Conservation (phyloP, 805 yeast genomes). For the Candida pseudofarinosa region DNA sequence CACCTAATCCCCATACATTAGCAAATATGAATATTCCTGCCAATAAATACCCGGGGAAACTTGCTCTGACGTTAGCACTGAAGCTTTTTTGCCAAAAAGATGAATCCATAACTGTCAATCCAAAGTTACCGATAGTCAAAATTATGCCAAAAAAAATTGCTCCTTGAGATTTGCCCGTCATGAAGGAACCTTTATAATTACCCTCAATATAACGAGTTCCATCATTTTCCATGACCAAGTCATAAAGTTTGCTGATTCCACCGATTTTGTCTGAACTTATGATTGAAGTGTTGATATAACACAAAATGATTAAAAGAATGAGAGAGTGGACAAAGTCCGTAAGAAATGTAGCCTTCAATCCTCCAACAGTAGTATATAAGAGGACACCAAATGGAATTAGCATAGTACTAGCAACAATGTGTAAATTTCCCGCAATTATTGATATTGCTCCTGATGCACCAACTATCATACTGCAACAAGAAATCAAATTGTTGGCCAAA, state of each 20-base stretch:
- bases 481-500: constrained; percentile 20
- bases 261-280: constrained; percentile 22
- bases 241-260: constrained; percentile 25
- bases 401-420: constrained; percentile 24
- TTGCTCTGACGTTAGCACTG: constrained; percentile 30
- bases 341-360: constrained; percentile 48
- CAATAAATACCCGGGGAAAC: constrained; percentile 34
- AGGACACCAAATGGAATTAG: constrained; percentile 35
- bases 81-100: constrained; percentile 40
- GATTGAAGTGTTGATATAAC: constrained; percentile 23
- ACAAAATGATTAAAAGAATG: constrained; percentile 20
- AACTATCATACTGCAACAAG: constrained; percentile 24
- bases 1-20: constrained; percentile 34
- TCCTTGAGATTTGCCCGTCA: constrained; percentile 35
- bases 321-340: constrained; percentile 40
- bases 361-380: constrained; percentile 47
- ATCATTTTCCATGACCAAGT: constrained; percentile 15
- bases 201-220: constrained; percentile 24
- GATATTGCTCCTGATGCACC: constrained; percentile 26
- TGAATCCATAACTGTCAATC: constrained; percentile 35
- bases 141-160: constrained; percentile 33
- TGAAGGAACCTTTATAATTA: constrained; percentile 28
- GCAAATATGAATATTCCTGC: constrained; percentile 30
- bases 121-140: constrained; percentile 33
- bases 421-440: constrained; percentile 23